A percentile compares a stretch with the other conserved stretches of the same genome.
These are phyloP conservation scores for Talaromyces sp. DNA, from an alignment of 2,329 filamentous ascomycete genomes.

Conservation along the genomic window DNA sequence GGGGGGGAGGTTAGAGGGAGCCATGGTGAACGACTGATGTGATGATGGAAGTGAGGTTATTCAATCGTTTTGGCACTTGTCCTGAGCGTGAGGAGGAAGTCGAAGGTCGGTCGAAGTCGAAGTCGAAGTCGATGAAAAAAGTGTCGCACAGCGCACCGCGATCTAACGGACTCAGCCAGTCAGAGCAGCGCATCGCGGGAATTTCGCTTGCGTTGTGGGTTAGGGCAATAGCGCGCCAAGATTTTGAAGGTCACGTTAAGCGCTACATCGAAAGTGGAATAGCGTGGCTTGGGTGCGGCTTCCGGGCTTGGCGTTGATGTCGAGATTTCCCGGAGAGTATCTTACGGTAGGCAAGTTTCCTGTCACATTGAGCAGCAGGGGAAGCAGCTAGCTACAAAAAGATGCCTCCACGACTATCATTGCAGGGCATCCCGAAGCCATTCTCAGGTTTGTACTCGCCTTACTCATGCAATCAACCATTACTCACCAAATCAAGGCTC, in stretches of 20 bases:
- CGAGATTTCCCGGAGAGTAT: conserved; percentile 29
- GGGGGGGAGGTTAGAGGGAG: conserved; percentile 87
- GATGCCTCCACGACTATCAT: conserved; percentile 66
- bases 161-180: conserved; percentile 22
- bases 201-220: conserved; percentile 41
- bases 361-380: not conserved
- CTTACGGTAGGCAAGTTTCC: not conserved
- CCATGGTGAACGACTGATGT: conserved; percentile 72
- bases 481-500: conserved; percentile 8
- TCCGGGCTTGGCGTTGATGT: conserved; percentile 20
- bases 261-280: conserved; percentile 20
- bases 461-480: not conserved
- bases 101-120: conserved; percentile 29
- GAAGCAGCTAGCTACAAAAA: conserved; percentile 24
- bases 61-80: conserved; percentile 47
- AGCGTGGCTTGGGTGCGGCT: conserved; percentile 21
- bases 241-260: conserved; percentile 22
- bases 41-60: conserved; percentile 34
- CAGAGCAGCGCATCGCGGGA: conserved; percentile 21
- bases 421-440: conserved; percentile 57
- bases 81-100: conserved; percentile 21
- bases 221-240: conserved; percentile 36
- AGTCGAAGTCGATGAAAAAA: conserved; percentile 28
- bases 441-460: conserved; percentile 53
- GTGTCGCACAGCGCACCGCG: conserved; percentile 25